Evolutionary conservation across 1,139 yeast genomes (phyloP), one percentile per base, ranked within the genome.

Genomic region (Scheffersomyces titani): DNA sequence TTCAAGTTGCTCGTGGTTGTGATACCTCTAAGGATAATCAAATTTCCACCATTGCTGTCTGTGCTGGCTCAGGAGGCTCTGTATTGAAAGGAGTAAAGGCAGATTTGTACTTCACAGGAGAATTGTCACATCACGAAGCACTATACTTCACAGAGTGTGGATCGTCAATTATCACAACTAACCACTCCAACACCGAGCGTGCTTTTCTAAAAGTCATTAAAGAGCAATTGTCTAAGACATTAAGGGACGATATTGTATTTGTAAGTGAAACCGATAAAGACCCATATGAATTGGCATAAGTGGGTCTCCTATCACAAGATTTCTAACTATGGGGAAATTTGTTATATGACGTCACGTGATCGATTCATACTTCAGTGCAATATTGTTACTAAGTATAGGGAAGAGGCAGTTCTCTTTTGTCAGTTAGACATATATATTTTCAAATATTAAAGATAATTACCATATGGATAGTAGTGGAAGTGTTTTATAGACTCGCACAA

Each of bases 31-130:
- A 67, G 9, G 61, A 63, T 13, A 73, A 72, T 5, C 55, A 59
- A 16, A 76, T 90, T 49, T 71, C 70, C 21, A 77, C 80, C 0
- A 78, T 92, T n/a, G 98, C 98, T 0, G 71, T 94, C 21, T 94
- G 99, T 72, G 99, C 99, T 3, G 99, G 99, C 0, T 90, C 97
- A 4, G 99, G 99, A 0, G 87, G 90, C 0, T 76, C 85, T 0
- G 87, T 90, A 0, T 83, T 90, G 66, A 74, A 75, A 54, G 88
- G 89, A 0, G 85, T 84, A 2, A 65, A 80, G 6, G 96, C 93
- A 0, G 99, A 94, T 65, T 77, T 92, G 49, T 89, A 82, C 69
- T 84, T 87, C 66, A 93, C 99, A 0, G 99, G 99, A 1, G 99
- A 96, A 68, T 75, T 96, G 61, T 88, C 97, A 19, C 99, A 94